Percentiles rank a stretch among this genome's conserved stretches.
Evolutionary conservation across 2,329 filamentous ascomycete species (phyloP).

Genomic region (Claviceps digitariae): DNA sequence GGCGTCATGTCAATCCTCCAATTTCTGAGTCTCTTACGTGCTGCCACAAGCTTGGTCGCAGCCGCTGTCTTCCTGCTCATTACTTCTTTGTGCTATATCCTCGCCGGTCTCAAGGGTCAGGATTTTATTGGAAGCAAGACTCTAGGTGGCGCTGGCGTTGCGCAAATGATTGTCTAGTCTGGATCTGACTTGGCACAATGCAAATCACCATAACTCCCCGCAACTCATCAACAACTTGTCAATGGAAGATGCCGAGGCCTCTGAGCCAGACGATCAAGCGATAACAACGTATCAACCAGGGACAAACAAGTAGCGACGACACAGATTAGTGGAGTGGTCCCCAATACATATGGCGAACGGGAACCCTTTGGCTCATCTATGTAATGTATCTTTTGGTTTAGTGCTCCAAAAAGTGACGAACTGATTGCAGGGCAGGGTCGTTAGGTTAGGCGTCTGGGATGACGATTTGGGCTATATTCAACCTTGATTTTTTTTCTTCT

Average conservation of each 20-base stretch:
- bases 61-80: constrained; percentile 70
- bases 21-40: constrained; percentile 61
- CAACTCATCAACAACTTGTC: background rate
- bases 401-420: background rate
- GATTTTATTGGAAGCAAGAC: constrained; percentile 91
- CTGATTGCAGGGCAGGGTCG: constrained; percentile 13
- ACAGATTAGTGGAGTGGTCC: background rate
- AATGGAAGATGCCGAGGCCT: background rate
- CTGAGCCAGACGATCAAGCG: background rate
- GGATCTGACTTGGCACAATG: background rate
- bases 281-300: background rate
- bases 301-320: background rate
- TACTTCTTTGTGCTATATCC: constrained; percentile 65
- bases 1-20: constrained; percentile 66
- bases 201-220: background rate
- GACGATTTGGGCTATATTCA: constrained; percentile 14
- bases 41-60: constrained; percentile 64
- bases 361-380: background rate
- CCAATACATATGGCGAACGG: background rate
- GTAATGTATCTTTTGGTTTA: background rate
- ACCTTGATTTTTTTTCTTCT: constrained; percentile 4
- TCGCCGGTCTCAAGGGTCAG: constrained; percentile 71
- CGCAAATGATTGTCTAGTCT: constrained; percentile 85
- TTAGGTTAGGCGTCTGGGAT: constrained; percentile 16
- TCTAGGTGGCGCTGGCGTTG: constrained; percentile 81